Conservation (phyloP, 2,329 filamentous ascomycete genomes). For the Diplodia corticola region DNA sequence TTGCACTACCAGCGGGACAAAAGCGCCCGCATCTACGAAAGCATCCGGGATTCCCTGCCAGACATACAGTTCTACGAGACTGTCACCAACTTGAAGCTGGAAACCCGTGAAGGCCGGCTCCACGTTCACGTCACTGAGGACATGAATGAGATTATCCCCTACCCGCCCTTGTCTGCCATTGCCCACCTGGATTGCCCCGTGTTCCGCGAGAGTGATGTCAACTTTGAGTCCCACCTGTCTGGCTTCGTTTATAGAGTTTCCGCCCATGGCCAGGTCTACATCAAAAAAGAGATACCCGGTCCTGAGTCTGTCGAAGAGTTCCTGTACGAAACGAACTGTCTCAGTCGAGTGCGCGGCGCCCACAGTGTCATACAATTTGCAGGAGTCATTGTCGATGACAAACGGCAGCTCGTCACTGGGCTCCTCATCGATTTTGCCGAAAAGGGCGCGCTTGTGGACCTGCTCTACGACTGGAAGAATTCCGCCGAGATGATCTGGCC, state of each 20-base stretch:
- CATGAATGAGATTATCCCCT: slow-evolving; percentile 88
- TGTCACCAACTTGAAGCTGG: slow-evolving; percentile 91
- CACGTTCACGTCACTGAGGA: slow-evolving; percentile 99
- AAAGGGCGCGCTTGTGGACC: slow-evolving; percentile 82
- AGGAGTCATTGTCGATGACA: slow-evolving; percentile 83
- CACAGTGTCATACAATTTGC: slow-evolving; percentile 81
- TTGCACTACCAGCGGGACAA: slow-evolving; percentile 88
- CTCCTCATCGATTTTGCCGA: slow-evolving; percentile 86
- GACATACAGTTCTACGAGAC: slow-evolving; percentile 96
- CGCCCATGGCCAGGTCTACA: slow-evolving; percentile 68
- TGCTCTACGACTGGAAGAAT: slow-evolving; percentile 77
- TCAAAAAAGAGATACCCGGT: slow-evolving; percentile 98
- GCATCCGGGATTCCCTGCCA: slow-evolving; percentile 64
- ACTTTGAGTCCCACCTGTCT: slow-evolving; percentile 89
- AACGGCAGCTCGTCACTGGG: slow-evolving; percentile 73
- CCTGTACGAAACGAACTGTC: slow-evolving; percentile 92
- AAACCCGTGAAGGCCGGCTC: slow-evolving; percentile 82
- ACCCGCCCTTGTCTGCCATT: slow-evolving; percentile 72
- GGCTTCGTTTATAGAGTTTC: slow-evolving; percentile 96
- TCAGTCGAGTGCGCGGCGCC: slow-evolving; percentile 73
- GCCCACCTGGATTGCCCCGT: slow-evolving; percentile 63
- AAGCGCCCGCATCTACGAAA: slow-evolving; percentile 22
- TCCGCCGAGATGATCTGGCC: slow-evolving; percentile 61
- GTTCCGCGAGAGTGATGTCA: slow-evolving; percentile 71
- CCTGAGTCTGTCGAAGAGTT: slow-evolving; percentile 96